These are phyloP conservation scores for Baudoinia panamericana DNA, from an alignment of 495 filamentous ascomycete genomes.

Conservation along the genomic window DNA sequence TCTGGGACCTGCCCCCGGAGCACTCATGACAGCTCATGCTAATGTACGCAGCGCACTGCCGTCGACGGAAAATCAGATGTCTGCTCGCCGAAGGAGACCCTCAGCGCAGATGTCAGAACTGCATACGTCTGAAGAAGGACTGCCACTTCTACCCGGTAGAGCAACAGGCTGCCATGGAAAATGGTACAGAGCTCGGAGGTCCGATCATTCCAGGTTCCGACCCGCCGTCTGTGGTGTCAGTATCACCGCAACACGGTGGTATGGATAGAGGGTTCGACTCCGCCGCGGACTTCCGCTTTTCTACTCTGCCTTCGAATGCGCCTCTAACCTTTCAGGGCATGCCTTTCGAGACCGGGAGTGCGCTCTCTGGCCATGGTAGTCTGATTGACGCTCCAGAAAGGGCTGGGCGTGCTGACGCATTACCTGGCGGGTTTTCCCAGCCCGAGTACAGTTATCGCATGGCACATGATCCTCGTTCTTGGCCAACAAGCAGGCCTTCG, in stretches of 20 bases:
- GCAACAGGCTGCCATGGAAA: conserved; percentile 49
- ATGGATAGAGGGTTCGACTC: conserved; percentile 4
- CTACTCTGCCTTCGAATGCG: conserved; percentile 12
- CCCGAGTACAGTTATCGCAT: background rate
- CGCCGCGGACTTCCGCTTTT: conserved; percentile 2
- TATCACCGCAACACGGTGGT: conserved; percentile 17
- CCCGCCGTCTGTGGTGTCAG: conserved; percentile 21
- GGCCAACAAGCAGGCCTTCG: too few species aligned
- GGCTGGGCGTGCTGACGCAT: background rate
- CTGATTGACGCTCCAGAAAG: background rate
- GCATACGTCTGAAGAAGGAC: conserved; percentile 90
- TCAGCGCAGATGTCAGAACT: conserved; percentile 82
- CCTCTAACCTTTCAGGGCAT: background rate
- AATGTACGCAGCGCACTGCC: conserved; percentile 64
- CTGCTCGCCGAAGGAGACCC: conserved; percentile 64
- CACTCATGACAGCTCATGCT: background rate
- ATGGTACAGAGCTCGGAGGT: conserved; percentile 13
- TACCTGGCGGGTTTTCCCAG: background rate
- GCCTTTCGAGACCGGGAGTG: conserved; percentile 8
- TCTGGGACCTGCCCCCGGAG: background rate
- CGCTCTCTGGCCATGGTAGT: conserved; percentile 1
- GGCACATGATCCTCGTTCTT: background rate
- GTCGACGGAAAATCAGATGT: conserved; percentile 89
- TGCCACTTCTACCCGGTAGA: conserved; percentile 92
- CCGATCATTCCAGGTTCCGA: conserved; percentile 7